Conservation (phyloP, 2,329 filamentous ascomycete species). For the Achaetomium macrosporum region DNA sequence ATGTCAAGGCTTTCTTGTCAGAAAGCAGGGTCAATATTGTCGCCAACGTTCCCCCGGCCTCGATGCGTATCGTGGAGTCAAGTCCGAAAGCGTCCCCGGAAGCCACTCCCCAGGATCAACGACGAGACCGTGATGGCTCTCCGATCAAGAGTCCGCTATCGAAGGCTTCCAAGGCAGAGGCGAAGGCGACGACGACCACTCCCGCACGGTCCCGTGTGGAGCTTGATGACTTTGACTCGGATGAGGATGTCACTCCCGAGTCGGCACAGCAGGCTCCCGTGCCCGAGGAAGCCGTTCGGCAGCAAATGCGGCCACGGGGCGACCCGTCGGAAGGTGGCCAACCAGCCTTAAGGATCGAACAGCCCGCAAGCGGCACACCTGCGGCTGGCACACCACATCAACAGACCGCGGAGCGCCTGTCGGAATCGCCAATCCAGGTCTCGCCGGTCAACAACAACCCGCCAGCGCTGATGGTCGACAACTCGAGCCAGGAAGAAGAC, state of each 20-base stretch:
- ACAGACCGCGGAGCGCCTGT: conserved; percentile 42
- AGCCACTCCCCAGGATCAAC: conserved; percentile 25
- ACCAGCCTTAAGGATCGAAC: conserved; percentile 25
- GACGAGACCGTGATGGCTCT: conserved; percentile 38
- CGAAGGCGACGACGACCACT: conserved; percentile 51
- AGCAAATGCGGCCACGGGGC: conserved; percentile 32
- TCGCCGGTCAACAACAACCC: conserved; percentile 53
- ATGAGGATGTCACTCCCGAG: conserved; percentile 34
- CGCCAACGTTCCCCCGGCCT: conserved; percentile 50
- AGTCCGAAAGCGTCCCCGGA: conserved; percentile 22
- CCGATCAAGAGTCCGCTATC: conserved; percentile 37
- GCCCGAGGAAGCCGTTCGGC: conserved; percentile 21
- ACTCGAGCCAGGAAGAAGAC: conserved; percentile 60
- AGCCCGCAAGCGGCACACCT: conserved; percentile 29
- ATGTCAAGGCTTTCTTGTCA: conserved; percentile 37
- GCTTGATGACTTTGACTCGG: conserved; percentile 65
- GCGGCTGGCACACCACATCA: conserved; percentile 23
- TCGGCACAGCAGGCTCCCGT: conserved; percentile 26
- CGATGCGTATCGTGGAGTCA: conserved; percentile 53
- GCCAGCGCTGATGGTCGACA: conserved; percentile 64
- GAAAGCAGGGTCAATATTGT: conserved; percentile 47
- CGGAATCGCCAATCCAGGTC: conserved; percentile 64
- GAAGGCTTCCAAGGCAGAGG: conserved; percentile 37
- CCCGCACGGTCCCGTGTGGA: conserved; percentile 58
- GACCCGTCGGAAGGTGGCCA: conserved; percentile 35